Conservation (phyloP, 805 yeast genomes). For the Monosporozyma aerobia region DNA sequence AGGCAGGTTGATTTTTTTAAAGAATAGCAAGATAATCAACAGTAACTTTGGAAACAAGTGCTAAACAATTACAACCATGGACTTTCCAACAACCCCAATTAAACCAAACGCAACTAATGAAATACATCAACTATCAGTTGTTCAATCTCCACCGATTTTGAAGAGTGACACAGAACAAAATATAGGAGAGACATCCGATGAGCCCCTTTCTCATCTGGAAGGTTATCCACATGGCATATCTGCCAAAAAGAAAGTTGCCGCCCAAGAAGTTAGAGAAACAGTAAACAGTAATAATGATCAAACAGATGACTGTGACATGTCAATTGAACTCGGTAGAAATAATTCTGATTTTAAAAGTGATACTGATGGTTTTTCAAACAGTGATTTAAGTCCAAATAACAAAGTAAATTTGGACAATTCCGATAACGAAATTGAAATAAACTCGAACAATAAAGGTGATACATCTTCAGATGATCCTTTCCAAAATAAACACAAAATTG, state of each 20-base stretch:
- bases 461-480: not conserved
- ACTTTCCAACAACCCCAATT: not conserved
- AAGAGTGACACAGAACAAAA: not conserved
- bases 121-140: not conserved
- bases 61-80: not conserved
- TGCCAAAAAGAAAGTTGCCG: conserved; percentile 6
- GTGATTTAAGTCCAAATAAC: too few relatives aligned
- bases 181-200: not conserved
- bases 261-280: not conserved
- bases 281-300: conserved; percentile 2
- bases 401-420: too few relatives aligned
- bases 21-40: too few relatives aligned
- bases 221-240: conserved; percentile 16
- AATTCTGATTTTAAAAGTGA: not conserved
- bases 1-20: too few relatives aligned
- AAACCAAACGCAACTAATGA: not conserved
- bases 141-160: not conserved
- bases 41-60: not conserved
- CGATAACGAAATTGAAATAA: too few relatives aligned
- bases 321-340: not conserved
- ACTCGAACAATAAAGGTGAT: not conserved
- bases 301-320: not conserved
- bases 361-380: too few relatives aligned
- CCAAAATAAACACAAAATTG: not conserved
- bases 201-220: conserved; percentile 3